Base-by-base conservation (phyloP, 192 early-diverging fungal genomes). In the Linnemannia schmuckeri region DNA sequence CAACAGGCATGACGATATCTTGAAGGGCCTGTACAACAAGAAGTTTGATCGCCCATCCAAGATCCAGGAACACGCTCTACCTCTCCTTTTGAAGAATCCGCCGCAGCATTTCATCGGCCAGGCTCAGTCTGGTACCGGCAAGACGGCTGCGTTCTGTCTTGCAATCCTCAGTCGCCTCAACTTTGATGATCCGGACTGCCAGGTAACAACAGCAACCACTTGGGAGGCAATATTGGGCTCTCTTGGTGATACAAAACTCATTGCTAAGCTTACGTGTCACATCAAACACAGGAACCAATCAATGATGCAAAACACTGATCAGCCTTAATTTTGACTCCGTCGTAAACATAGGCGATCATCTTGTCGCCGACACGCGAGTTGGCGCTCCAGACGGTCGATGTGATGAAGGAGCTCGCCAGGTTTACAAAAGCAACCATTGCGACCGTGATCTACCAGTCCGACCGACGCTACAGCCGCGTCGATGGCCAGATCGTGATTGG, bases 11-110 rank as follows among this genome's bases (percentile, higher is more conserved):
- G 90, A 89, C 30, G 93, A 98, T 24, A 85, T 99, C 40, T 88
- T 97, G 35, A 96, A 97, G 88, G 97, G 97, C 37, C 55, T 99
- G 12, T 99, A 98, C 90, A 93, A 86, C 61, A 96, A 95, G 94
- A 94, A 94, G 49, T 99, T 96, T 87, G 92, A 94, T 57, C 93
- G 93, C 70, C 98, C 98, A 2, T 98, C 97, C 27, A 97, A 97
- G 86, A 98, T 99, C 87, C 98, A 99, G 90, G 97, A 96, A 80
- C 90, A 92, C 70, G 97, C 98, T 4, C 86, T 99, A 15, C 98
- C 98, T 0, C 79, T 98, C 63, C 91, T 99, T 27, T 87, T 99
- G 54, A 82, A 89, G 8, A 91, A 95, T 80, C 98, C 98, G 13
- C 93, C 97, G 8, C 91, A 91, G 83, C 98, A 89, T 52, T 27